phyloP scores from a whole-genome alignment of 1,284 basidiomycete species.

The Marasmius oreades region DNA sequence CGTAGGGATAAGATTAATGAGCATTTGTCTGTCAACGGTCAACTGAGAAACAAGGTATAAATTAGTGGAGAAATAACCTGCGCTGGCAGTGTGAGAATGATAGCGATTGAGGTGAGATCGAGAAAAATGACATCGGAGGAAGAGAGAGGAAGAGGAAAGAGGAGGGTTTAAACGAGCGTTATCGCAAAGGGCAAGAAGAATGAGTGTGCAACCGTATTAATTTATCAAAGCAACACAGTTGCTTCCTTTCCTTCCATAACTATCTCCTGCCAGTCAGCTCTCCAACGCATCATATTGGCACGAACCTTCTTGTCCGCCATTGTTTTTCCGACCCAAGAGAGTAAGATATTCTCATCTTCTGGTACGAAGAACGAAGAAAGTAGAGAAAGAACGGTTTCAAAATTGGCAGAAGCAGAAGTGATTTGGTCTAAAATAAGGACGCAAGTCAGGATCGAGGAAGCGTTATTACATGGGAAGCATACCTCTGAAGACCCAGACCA shows the following conservation, averaged over 20 bases:
- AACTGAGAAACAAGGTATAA: not conserved
- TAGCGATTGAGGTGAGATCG: not conserved
- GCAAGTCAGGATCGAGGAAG: conserved; percentile 7
- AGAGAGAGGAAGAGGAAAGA: not conserved
- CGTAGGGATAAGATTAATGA: not conserved
- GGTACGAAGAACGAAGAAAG: conserved; percentile 91
- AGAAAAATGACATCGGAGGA: not conserved
- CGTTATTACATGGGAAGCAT: conserved; percentile 20
- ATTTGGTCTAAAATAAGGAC: conserved; percentile 58
- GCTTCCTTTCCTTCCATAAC: conserved; percentile 65
- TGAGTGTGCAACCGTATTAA: not conserved
- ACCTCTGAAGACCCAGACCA: conserved; percentile 90
- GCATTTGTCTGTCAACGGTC: not conserved
- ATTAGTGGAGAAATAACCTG: not conserved
- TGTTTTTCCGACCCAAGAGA: conserved; percentile 78
- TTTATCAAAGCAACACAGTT: conserved; percentile 51
- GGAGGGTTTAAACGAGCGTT: not conserved
- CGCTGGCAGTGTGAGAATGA: not conserved
- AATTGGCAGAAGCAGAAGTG: conserved; percentile 72
- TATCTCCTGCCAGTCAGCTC: conserved; percentile 68
- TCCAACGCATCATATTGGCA: conserved; percentile 67
- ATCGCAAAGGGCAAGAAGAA: not conserved
- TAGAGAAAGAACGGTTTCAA: conserved; percentile 86
- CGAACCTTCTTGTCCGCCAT: conserved; percentile 70
- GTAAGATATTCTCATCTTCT: conserved; percentile 78